Percentiles rank a stretch among this genome's conserved stretches.
phyloP scores from a whole-genome alignment of 2,329 filamentous ascomycete species.

The Amauroascus verrucosus region DNA sequence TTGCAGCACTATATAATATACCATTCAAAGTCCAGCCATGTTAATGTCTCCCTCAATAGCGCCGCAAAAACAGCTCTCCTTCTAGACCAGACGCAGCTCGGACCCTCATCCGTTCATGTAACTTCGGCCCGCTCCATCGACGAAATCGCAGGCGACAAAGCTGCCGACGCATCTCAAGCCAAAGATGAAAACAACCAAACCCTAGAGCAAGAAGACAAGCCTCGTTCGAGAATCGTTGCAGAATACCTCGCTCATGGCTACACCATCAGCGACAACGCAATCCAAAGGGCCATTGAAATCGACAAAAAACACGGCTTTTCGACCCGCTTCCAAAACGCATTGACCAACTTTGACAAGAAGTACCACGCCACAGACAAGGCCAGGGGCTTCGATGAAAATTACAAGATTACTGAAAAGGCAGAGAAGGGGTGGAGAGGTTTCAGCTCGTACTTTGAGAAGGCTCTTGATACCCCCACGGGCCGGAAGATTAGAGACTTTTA shows the following conservation, averaged over 20 bases:
- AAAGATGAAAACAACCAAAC: constrained; percentile 52
- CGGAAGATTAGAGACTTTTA: constrained; percentile 85
- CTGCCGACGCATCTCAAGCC: constrained; percentile 43
- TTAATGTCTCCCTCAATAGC: constrained; percentile 20
- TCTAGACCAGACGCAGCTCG: constrained; percentile 92
- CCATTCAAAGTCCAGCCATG: too few species aligned
- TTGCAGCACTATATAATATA: neutral
- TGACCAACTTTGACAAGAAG: constrained; percentile 69
- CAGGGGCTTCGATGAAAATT: constrained; percentile 70
- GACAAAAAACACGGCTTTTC: constrained; percentile 85
- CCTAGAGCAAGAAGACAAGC: constrained; percentile 93
- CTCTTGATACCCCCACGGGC: constrained; percentile 73
- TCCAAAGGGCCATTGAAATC: constrained; percentile 73
- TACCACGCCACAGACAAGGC: constrained; percentile 83
- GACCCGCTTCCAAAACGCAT: constrained; percentile 63
- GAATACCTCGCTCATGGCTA: constrained; percentile 97
- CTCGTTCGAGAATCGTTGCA: constrained; percentile 80
- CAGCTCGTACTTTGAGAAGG: constrained; percentile 89
- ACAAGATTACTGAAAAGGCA: constrained; percentile 68
- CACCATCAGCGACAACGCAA: constrained; percentile 63
- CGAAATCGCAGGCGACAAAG: constrained; percentile 51
- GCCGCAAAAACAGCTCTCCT: constrained; percentile 94
- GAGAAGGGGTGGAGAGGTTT: constrained; percentile 57
- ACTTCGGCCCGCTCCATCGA: constrained; percentile 58
- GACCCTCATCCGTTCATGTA: constrained; percentile 65